Percentiles rank a stretch among this genome's conserved stretches.
Evolutionary conservation across 257 asterid genomes (phyloP).

Genomic region (Solanum gracilifrons): DNA sequence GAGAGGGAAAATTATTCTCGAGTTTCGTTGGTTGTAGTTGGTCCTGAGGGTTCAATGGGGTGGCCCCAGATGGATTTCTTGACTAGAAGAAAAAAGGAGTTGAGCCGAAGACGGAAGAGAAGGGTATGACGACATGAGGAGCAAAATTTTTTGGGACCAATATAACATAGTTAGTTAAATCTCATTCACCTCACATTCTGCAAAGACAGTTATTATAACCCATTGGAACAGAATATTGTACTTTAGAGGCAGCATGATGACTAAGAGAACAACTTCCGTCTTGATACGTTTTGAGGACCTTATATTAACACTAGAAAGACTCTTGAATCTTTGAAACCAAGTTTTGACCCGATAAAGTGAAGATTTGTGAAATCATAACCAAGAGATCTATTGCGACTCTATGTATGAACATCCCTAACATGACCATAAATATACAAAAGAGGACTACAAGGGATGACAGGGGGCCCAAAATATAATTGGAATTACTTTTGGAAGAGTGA

Average conservation of each 20-base stretch:
- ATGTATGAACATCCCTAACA: neutral
- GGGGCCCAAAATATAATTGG: too few species aligned
- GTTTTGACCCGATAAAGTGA: neutral
- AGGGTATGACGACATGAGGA: neutral
- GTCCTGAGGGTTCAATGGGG: neutral
- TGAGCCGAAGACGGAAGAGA: neutral
- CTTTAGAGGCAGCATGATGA: neutral
- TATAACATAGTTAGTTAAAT: neutral
- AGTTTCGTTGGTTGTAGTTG: neutral
- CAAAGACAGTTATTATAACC: neutral
- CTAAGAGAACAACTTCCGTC: neutral
- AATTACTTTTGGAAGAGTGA: too few species aligned
- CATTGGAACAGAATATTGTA: neutral
- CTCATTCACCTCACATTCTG: neutral
- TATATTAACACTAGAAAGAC: neutral
- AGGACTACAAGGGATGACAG: too few species aligned
- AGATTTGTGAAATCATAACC: neutral
- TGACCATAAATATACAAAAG: neutral
- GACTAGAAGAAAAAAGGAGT: neutral
- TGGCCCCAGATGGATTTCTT: neutral
- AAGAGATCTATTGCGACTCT: neutral
- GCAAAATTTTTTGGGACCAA: neutral
- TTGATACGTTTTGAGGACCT: neutral
- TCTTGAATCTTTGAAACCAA: neutral
- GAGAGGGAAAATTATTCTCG: neutral